Base-by-base conservation (phyloP, 371 early-diverging fungal genomes). In the Circinella umbellata region DNA sequence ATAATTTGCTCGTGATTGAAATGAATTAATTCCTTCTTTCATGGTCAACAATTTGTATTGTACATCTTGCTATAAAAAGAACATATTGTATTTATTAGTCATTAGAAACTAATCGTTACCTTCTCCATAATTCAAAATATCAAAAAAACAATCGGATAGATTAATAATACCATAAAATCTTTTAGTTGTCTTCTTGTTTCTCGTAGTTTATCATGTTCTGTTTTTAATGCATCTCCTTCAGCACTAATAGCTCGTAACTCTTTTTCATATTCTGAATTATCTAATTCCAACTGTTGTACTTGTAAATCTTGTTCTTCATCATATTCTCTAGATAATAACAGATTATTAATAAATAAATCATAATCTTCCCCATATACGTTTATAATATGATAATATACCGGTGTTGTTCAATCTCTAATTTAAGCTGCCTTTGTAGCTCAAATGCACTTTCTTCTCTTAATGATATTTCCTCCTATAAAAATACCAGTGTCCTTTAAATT, bases 261-360 rank as follows among this genome's bases (percentile, higher is more conserved):
- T 59, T 59, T n/a, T 34, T 34, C 60, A 37, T 36, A 59, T 59
- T 59, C 60, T 37, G 60, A 6, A 59, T 59, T 59, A 59, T 59
- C 36, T 4, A 18, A 59, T 37, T 59, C 60, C 6, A 59, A 27
- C 27, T 36, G 60, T 15, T 37, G n/a, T 51, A 13, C 14, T 51
- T 13, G 15, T 15, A 51, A 17, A 13, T 51, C 15, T 51, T 51
- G 17, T 5, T 51, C 14, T 51, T 51, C 51, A 14, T 51, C 51
- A n/a, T 15, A 15, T 14, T n/a, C n/a, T n/a, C 51, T 51, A 51
- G 1, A 9, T 6, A 3, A 42, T 51, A 51, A 4, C 51, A 17
- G 3, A 17, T 27, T 2, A 27, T 27, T 4, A 51, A n/a, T 5
- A 51, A 51, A 51, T 51, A n/a, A 8, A 51, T 51, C 1, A 9